These are phyloP conservation scores for Cytospora schulzeri DNA, from an alignment of 2,329 filamentous ascomycete genomes.

Conservation along the genomic window DNA sequence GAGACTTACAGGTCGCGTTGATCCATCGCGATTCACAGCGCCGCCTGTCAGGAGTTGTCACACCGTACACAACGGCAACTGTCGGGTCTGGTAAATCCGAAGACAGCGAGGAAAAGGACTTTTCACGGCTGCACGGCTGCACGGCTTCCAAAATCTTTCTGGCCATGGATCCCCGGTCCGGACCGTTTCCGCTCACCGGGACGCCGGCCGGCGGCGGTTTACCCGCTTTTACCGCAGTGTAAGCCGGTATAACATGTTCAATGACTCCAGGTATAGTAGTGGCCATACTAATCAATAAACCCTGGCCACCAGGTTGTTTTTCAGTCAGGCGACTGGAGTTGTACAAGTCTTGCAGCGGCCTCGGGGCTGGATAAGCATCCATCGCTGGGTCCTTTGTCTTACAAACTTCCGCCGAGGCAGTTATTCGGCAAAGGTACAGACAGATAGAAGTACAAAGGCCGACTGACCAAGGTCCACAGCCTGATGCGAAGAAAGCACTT, in stretches of 20 bases:
- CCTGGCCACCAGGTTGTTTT: too few relatives aligned
- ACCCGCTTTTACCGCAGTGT: constrained; percentile 13
- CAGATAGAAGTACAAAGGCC: too few relatives aligned
- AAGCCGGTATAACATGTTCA: neutral
- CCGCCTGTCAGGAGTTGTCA: constrained; percentile 1
- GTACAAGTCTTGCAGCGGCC: too few relatives aligned
- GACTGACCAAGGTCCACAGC: too few relatives aligned
- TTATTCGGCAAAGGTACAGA: too few relatives aligned
- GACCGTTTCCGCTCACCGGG: constrained; percentile 4
- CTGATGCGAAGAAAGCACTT: too few relatives aligned
- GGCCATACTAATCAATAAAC: too few relatives aligned
- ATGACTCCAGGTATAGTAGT: too few relatives aligned
- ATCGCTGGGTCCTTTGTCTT: too few relatives aligned
- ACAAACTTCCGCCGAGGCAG: too few relatives aligned
- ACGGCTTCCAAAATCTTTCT: neutral
- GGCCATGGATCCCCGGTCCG: constrained; percentile 6
- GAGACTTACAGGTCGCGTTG: neutral
- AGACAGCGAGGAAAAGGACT: constrained; percentile 1
- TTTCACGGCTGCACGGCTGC: neutral
- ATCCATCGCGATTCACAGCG: constrained; percentile 6
- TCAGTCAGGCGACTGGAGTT: too few relatives aligned
- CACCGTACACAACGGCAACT: neutral
- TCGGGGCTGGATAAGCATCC: too few relatives aligned
- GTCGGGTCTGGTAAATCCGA: constrained; percentile 13
- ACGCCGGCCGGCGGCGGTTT: neutral